Conservation (phyloP, 1,139 yeast species). For the Candida freyschussii region DNA sequence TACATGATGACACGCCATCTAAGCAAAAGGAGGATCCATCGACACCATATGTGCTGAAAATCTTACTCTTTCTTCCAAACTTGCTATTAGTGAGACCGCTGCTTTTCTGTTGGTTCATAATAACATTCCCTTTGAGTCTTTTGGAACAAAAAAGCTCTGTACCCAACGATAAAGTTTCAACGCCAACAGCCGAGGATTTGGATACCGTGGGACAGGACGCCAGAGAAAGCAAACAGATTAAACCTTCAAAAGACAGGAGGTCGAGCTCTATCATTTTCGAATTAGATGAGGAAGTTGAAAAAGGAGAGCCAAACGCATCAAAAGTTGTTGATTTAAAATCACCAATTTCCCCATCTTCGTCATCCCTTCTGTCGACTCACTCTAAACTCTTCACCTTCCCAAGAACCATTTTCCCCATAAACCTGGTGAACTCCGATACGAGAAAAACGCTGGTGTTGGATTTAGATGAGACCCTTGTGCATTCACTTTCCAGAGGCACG, state of each 20-base stretch:
- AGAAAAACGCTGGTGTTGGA: slow-evolving; percentile 78
- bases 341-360: slow-evolving; percentile 37
- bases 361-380: slow-evolving; percentile 12
- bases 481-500: slow-evolving; percentile 72
- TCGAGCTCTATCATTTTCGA: slow-evolving; percentile 19
- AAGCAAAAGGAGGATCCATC: slow-evolving; percentile 4
- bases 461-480: slow-evolving; percentile 90
- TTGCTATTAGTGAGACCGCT: slow-evolving; percentile 42
- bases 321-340: slow-evolving; percentile 44
- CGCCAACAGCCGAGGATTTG: slow-evolving; percentile 1
- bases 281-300: slow-evolving; percentile 24
- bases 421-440: slow-evolving; percentile 36
- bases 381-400: slow-evolving; percentile 23
- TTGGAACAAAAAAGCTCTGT: slow-evolving; percentile 28
- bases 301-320: slow-evolving; percentile 20
- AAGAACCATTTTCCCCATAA: slow-evolving; percentile 41
- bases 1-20: background rate
- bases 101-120: slow-evolving; percentile 37
- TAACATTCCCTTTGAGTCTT: slow-evolving; percentile 46
- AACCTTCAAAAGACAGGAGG: slow-evolving; percentile 10
- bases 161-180: background rate
- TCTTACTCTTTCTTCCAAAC: slow-evolving; percentile 39
- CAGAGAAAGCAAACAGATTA: slow-evolving; percentile 17
- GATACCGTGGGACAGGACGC: slow-evolving; percentile 4
- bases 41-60: slow-evolving; percentile 12